Evolutionary conservation across 345 rosid species (phyloP), one percentile per base, ranked within the genome.

Genomic region (Xanthoceras sorbifolium): DNA sequence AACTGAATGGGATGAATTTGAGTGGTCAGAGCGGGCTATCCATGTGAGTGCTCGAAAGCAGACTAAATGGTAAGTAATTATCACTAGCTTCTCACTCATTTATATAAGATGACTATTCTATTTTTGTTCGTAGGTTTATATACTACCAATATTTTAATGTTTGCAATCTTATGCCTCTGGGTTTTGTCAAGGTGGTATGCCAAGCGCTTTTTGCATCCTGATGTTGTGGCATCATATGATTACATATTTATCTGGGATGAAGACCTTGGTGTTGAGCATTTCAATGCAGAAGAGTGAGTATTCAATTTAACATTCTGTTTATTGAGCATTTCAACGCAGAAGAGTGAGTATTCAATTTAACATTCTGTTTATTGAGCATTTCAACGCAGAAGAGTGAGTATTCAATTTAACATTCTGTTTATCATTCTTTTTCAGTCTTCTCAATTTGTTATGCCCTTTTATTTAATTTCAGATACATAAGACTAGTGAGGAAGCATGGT

Each of bases 201-300:
- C 64, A 97, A 97, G 88, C 91, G 99, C 63, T 97, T 97, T 83
- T 86, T 97, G 88, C 99, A 97, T 84, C 99, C 99, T 70, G 93
- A 91, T 87, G 92, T 97, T 36, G 91, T 97, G 74, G 98, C 99
- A 52, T 52, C 90, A 17, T 97, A 97, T 79, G 99, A 97, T 77
- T 97, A 94, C 84, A 90, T 96, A 72, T 96, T 96, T 81, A 90
- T 93, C 64, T 96, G 99, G 97, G 98, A 93, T 66, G 99, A 97
- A 82, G 99, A 96, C 81, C 86, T 96, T 67, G 97, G 98, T 31
- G 99, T 96, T 14, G 93, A 92, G 80, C 91, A 96, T 85, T 96
- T 94, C 74, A 78, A 91, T 78, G 95, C 97, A 66, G 98, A 92
- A 83, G 89, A 90, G 99, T 97, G 79, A 88, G 98, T 86, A 11